These are phyloP conservation scores for Nidularia pulvinata DNA, from an alignment of 768 basidiomycete genomes.

Conservation along the genomic window DNA sequence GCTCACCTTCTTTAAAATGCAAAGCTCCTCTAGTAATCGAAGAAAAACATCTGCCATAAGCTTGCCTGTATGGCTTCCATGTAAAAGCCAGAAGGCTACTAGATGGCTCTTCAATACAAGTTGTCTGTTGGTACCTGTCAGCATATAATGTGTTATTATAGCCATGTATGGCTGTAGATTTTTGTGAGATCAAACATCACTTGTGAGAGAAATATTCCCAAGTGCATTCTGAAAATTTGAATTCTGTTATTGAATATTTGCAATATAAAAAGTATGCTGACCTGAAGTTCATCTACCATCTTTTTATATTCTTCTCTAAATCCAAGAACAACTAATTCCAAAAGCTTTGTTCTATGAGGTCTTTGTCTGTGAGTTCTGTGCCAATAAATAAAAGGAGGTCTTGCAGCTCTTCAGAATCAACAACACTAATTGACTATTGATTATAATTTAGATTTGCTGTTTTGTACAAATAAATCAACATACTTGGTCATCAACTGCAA, in stretches of 20 bases:
- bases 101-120: conserved; percentile 18
- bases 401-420: conserved; percentile 29
- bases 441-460: not conserved
- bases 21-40: conserved; percentile 16
- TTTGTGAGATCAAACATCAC: conserved; percentile 28
- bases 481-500: conserved; percentile 31
- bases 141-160: conserved; percentile 25
- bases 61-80: conserved; percentile 24
- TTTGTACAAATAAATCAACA: conserved; percentile 1
- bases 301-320: conserved; percentile 15
- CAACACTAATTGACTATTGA: conserved; percentile 30
- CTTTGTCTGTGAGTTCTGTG: conserved; percentile 21
- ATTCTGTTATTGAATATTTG: not conserved
- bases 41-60: conserved; percentile 19
- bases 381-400: conserved; percentile 24
- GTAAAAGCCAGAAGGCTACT: conserved; percentile 24
- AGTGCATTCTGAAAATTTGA: conserved; percentile 12
- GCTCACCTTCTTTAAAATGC: conserved; percentile 14
- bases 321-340: conserved; percentile 17
- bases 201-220: conserved; percentile 27
- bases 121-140: conserved; percentile 8
- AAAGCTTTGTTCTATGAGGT: conserved; percentile 29
- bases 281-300: conserved; percentile 4
- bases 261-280: not conserved
- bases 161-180: conserved; percentile 23